A percentile compares a stretch with the other conserved stretches of the same genome.
phyloP scores from a whole-genome alignment of 805 yeast species.

The Metschnikowia matae region DNA sequence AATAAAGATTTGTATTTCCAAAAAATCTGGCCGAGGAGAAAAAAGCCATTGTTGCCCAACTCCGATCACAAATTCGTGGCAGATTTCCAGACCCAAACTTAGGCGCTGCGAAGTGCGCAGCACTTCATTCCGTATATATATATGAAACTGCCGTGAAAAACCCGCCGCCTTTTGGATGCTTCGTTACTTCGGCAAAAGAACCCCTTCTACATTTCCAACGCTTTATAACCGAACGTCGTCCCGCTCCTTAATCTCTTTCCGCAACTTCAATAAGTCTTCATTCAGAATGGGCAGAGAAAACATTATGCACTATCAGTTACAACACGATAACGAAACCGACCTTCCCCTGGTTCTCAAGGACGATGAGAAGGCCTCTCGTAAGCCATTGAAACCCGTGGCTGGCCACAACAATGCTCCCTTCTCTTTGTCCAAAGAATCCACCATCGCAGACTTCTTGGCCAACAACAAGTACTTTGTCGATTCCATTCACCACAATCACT shows the following conservation, averaged over 20 bases:
- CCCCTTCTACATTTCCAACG: background rate
- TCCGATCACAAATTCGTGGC: background rate
- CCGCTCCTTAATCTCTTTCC: background rate
- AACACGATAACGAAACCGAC: constrained; percentile 38
- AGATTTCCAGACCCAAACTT: background rate
- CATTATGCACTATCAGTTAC: constrained; percentile 36
- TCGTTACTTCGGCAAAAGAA: background rate
- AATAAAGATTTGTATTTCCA: too few species aligned
- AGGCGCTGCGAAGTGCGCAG: constrained; percentile 5
- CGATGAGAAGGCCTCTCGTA: constrained; percentile 3
- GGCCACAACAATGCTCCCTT: constrained; percentile 37
- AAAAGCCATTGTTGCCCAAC: background rate
- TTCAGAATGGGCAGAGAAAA: constrained; percentile 39
- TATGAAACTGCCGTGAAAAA: background rate
- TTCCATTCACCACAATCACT: constrained; percentile 19
- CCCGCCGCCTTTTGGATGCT: background rate
- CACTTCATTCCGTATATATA: constrained; percentile 1
- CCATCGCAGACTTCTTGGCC: constrained; percentile 17
- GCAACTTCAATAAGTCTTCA: constrained; percentile 1
- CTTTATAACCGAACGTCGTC: background rate
- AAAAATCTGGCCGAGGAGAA: background rate
- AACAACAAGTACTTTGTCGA: constrained; percentile 20
- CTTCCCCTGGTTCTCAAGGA: constrained; percentile 14
- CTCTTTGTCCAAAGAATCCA: constrained; percentile 37
- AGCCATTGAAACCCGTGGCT: constrained; percentile 14